Percentiles rank a stretch among this genome's conserved stretches.
Conservation (phyloP, 2,329 filamentous ascomycete species). For the Fusarium nanum region DNA sequence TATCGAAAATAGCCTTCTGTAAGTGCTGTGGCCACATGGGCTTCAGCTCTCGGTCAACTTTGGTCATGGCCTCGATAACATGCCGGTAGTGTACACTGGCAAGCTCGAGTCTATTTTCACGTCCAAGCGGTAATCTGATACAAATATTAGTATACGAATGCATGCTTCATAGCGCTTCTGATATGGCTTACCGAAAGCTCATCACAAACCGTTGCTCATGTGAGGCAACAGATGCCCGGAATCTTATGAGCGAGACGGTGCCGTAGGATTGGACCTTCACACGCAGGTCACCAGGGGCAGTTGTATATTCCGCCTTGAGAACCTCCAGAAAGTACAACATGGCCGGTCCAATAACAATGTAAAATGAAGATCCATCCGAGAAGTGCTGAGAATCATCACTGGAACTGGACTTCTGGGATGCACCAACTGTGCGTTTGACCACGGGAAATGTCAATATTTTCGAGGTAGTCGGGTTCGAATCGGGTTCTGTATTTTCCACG, state of each 20-base stretch:
- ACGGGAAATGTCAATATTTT: constrained; percentile 63
- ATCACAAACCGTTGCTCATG: constrained; percentile 68
- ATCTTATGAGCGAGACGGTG: constrained; percentile 63
- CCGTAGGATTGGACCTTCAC: constrained; percentile 64
- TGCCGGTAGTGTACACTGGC: constrained; percentile 66
- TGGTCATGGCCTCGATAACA: constrained; percentile 66
- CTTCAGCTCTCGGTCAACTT: constrained; percentile 66
- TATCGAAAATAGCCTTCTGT: constrained; percentile 64
- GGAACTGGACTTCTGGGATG: constrained; percentile 55
- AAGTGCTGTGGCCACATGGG: constrained; percentile 68
- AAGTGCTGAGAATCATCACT: constrained; percentile 59
- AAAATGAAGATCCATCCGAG: constrained; percentile 64
- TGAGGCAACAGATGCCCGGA: constrained; percentile 62
- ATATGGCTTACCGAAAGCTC: constrained; percentile 61
- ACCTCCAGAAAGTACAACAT: constrained; percentile 65
- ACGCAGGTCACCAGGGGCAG: constrained; percentile 59
- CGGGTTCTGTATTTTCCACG: constrained; percentile 59
- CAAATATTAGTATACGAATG: constrained; percentile 19
- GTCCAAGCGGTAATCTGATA: constrained; percentile 56
- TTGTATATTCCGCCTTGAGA: constrained; percentile 57
- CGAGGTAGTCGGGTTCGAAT: constrained; percentile 40
- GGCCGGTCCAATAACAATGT: constrained; percentile 65
- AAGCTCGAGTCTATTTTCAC: constrained; percentile 60
- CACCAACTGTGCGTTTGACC: constrained; percentile 59
- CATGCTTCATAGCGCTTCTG: not conserved